Evolutionary conservation across 2,329 filamentous ascomycete genomes (phyloP), one percentile per base, ranked within the genome.

Genomic region (Talaromyces sp.): DNA sequence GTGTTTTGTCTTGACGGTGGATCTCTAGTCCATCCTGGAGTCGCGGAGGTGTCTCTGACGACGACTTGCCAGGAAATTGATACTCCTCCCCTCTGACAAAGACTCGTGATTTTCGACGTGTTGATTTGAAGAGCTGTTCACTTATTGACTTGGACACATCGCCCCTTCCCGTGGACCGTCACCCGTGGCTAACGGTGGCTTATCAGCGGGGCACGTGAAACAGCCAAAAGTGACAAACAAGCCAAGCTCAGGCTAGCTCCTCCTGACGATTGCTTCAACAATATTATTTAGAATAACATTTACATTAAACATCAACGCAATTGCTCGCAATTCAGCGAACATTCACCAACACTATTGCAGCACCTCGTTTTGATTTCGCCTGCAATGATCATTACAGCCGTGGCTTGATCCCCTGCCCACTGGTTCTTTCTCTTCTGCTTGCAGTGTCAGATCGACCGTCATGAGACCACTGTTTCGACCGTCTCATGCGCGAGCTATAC

Each of bases 401-500:
- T 27, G n/a, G 18, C n/a, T 47, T 47, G 44, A 47, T 27, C 7
- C 8, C 44, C 23, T 27, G 12, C 44, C 44, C 10, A 10, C 23
- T 27, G 44, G 44, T 47, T 12, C 14, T 40, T n/a, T 40, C 16
- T n/a, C 36, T n/a, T 3, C 36, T 40, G 36, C 36, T 40, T 40
- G 14, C 6, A n/a, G 36, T n/a, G 16, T 40, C 14, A 40, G 36
- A n/a, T 40, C 36, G 5, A n/a, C 18, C 44, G 51, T 30, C 31
- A 66, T 66, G 65, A 62, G 61, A 58, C 53, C 65, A 14, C 56
- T 66, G 33, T 64, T 58, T 65, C 60, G 36, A n/a, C 61, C 55
- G 27, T 34, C 63, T 50, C 65, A 59, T 57, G 23, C 23, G 42
- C 33, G 59, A 40, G 44, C 57, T n/a, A 64, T 52, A 16, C 52